Evolutionary conservation across 176 grass and related monocot genomes (phyloP), one percentile per base, ranked within the genome.

Genomic region (Zea luxurians): DNA sequence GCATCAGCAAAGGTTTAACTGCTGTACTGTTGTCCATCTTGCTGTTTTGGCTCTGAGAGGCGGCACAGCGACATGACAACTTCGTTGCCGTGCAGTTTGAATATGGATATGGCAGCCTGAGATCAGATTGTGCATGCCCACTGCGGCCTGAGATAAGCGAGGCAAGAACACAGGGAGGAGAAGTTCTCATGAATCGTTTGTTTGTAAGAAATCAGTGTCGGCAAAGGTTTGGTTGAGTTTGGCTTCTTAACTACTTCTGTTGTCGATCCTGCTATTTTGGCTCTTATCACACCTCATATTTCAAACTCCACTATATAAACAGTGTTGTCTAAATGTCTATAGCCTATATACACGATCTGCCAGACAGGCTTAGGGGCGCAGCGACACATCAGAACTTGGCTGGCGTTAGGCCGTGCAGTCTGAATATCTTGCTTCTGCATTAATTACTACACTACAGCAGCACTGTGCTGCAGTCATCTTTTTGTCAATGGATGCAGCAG

Each of bases 361-460:
- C 1, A 27, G 12, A 27, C 27, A 40, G 10, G 17, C 59, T 37
- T 27, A 53, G 37, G 42, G 12, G 55, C 37, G 73, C 45, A 13
- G 6, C 57, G 61, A 27, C 62, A 27, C 62, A 40, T 84, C 55
- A 70, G 44, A 69, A 70, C 46, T 70, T 64, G 8, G 68, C 70
- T 35, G 47, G 47, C 18, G 8, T 70, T 37, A 71, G 65, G 10
- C 42, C 47, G 38, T 78, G 35, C 54, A 48, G 76, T 88, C 76
- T 80, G 76, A 88, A 84, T 48, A 41, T 43, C 36, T 61, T 18
- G 44, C n/a, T 20, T 35, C n/a, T 34, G 63, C 75, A 47, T 48
- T 63, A 83, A 47, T 48, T 63, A 83, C 37, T 87, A 47, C 58
- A 12, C 10, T 34, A 47, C 42, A 8, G 7, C 41, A 18, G 7